These are phyloP conservation scores for Cercophora newfieldiana DNA, from an alignment of 495 filamentous ascomycete genomes.

Conservation along the genomic window DNA sequence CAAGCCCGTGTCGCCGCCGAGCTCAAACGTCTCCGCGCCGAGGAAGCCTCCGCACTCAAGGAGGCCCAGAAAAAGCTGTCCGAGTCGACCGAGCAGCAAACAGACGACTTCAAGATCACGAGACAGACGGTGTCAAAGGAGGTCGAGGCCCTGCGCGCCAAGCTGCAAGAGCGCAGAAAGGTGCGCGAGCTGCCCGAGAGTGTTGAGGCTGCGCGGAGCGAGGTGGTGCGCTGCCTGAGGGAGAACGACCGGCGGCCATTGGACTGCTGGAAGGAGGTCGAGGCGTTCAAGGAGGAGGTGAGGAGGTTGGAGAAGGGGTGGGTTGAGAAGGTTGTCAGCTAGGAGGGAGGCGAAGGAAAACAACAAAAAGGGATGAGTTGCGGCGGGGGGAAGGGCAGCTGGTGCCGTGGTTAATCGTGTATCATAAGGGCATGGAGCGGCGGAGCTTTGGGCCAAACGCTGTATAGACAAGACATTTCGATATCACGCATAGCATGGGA, in stretches of 20 bases:
- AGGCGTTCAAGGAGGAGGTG: conserved; percentile 84
- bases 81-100: conserved; percentile 13
- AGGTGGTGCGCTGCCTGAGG: conserved; percentile 79
- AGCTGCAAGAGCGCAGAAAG: conserved; percentile 74
- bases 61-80: conserved; percentile 64
- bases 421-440: conserved; percentile 10
- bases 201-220: conserved; percentile 70
- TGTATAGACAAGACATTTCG: conserved; percentile 12
- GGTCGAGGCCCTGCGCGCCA: conserved; percentile 63
- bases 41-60: conserved; percentile 58
- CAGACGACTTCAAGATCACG: conserved; percentile 20
- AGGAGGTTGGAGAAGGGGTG: conserved; percentile 79
- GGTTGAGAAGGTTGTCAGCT: conserved; percentile 75
- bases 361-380: not conserved
- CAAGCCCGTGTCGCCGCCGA: conserved; percentile 85
- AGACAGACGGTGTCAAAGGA: conserved; percentile 37
- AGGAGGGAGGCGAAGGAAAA: not conserved
- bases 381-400: not conserved
- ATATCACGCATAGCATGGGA: not conserved
- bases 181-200: conserved; percentile 59
- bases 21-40: conserved; percentile 68
- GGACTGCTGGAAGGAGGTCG: conserved; percentile 95
- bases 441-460: not conserved
- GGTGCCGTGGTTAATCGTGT: conserved; percentile 12
- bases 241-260: conserved; percentile 86